phyloP scores from a whole-genome alignment of 2,329 filamentous ascomycete species.

The Fusarium austroafricanum region DNA sequence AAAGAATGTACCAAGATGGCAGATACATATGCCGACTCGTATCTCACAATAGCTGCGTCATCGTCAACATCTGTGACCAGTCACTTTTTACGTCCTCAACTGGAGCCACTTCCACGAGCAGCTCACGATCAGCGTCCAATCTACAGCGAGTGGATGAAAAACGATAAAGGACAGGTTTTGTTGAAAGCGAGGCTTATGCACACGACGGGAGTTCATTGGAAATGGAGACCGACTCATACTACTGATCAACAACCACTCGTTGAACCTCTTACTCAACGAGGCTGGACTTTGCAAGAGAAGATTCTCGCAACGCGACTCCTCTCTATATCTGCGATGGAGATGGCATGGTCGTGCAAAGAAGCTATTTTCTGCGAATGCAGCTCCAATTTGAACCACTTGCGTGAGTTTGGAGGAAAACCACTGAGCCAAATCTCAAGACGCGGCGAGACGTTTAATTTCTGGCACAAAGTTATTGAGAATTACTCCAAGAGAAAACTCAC shows the following conservation, averaged over 20 bases:
- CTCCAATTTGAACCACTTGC: slow-evolving; percentile 39
- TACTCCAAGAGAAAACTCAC: slow-evolving; percentile 45
- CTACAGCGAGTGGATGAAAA: not conserved
- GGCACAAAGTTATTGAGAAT: slow-evolving; percentile 47
- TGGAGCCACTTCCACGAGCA: not conserved
- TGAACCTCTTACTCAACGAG: slow-evolving; percentile 29
- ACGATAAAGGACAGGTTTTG: not conserved
- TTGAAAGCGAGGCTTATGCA: slow-evolving; percentile 27
- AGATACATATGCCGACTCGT: slow-evolving; percentile 28
- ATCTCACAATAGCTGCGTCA: slow-evolving; percentile 34
- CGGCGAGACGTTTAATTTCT: slow-evolving; percentile 42
- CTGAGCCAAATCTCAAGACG: slow-evolving; percentile 27
- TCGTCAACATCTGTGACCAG: slow-evolving; percentile 22
- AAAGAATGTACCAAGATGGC: slow-evolving; percentile 33
- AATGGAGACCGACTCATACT: slow-evolving; percentile 10
- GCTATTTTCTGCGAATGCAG: slow-evolving; percentile 43
- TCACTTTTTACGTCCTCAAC: slow-evolving; percentile 21
- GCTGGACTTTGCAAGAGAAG: slow-evolving; percentile 39
- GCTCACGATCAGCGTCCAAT: not conserved
- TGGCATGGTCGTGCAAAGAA: slow-evolving; percentile 37
- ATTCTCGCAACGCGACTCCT: slow-evolving; percentile 29
- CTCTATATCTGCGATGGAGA: slow-evolving; percentile 26
- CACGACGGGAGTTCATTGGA: slow-evolving; percentile 33
- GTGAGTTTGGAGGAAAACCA: slow-evolving; percentile 36
- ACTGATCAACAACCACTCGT: slow-evolving; percentile 13